Percentiles rank a stretch among this genome's conserved stretches.
These are phyloP conservation scores for Spathaspora sp. DNA, from an alignment of 805 yeast species.

Conservation along the genomic window DNA sequence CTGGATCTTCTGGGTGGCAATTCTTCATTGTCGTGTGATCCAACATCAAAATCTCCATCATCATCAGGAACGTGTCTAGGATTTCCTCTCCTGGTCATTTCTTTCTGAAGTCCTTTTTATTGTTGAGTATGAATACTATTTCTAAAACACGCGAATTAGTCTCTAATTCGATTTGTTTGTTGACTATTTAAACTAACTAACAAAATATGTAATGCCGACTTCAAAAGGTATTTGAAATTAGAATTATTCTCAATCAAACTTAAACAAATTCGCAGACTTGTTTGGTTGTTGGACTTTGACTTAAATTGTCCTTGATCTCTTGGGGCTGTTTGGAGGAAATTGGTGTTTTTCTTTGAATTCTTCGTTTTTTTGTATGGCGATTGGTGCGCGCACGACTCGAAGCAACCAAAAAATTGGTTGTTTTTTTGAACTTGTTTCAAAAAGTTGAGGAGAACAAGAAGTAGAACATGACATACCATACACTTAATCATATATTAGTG, in stretches of 20 bases:
- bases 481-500: background rate
- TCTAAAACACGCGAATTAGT: background rate
- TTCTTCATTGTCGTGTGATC: background rate
- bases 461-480: background rate
- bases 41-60: slow-evolving; percentile 4
- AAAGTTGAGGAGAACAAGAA: background rate
- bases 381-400: background rate
- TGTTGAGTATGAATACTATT: background rate
- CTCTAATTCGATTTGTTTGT: no score
- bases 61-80: slow-evolving; percentile 9
- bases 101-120: background rate
- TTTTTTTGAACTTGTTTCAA: background rate
- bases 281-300: background rate
- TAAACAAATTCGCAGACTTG: no score
- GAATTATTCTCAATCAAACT: no score
- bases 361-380: background rate
- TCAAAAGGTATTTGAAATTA: no score
- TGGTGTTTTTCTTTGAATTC: background rate
- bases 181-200: no score
- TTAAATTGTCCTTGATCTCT: background rate
- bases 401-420: background rate
- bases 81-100: slow-evolving; percentile 15
- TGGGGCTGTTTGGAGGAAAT: background rate
- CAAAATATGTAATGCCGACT: no score
- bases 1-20: slow-evolving; percentile 7